Base-by-base conservation (phyloP, 2,329 filamentous ascomycete genomes). In the Colletotrichum filicis region DNA sequence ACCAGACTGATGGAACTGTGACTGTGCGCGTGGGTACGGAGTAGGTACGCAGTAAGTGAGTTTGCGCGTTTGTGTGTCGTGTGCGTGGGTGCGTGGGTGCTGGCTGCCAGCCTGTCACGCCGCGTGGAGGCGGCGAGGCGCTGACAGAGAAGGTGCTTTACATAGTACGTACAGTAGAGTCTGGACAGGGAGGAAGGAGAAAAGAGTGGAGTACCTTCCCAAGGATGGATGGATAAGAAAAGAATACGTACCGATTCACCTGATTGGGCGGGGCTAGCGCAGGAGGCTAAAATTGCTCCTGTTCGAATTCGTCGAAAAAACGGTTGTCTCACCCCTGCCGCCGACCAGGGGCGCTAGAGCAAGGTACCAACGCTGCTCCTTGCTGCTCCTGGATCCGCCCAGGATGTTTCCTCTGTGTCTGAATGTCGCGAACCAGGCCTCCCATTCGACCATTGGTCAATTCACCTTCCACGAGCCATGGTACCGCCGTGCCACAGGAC, bases 281-380 rank as follows among this genome's bases (percentile, higher is more conserved):
- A 63, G 32, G 32, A 56, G 32, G 26, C 28, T 66, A 37, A 73
- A 61, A 73, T 71, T 73, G 57, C 71, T 46, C 32, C 66, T 37
- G 60, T 37, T 57, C 57, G 56, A 64, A 73, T 62, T 70, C 35
- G 71, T 70, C 67, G 22, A 73, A 66, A 73, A 62, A 73, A 65
- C 61, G 61, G 66, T 71, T 70, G 66, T 73, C 71, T 73, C 71
- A 73, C 49, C 71, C 71, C 61, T 70, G 60, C 66, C 56, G 61
- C 46, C 49, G 53, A 56, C 61, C 59, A 61, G 66, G 55, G 56
- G 32, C 66, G 68, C 68, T 37, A 62, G 49, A 26, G 69, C 65
- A 64, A 68, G 69, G 69, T 63, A 70, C 66, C 66, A 46, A 28
- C 68, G 37, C 37, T 62, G 68, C 37, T 46, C 59, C 24, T 59